phyloP scores from a whole-genome alignment of 768 basidiomycete genomes.

The Amanita muscaria region DNA sequence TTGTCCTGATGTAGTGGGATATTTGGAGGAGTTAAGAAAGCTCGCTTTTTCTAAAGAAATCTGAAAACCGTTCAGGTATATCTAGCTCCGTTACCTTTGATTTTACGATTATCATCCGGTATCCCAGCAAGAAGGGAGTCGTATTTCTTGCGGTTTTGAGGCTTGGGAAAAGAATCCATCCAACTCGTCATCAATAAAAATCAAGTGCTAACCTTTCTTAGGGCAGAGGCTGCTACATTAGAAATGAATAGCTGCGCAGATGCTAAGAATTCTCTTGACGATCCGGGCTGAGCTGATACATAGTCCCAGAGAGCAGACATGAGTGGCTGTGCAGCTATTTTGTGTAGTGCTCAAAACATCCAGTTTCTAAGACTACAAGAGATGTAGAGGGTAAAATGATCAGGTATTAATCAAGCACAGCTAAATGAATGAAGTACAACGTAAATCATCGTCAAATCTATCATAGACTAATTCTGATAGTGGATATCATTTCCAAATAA shows the following conservation, averaged over 20 bases:
- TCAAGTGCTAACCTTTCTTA: slow-evolving; percentile 46
- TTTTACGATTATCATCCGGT: slow-evolving; percentile 37
- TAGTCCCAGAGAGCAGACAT: slow-evolving; percentile 1
- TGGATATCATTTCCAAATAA: neutral
- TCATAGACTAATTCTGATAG: no score
- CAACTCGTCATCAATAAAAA: neutral
- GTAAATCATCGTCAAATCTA: no score
- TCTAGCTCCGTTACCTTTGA: slow-evolving; percentile 42
- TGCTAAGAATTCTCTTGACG: slow-evolving; percentile 44
- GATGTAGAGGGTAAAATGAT: no score
- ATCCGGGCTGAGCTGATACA: neutral
- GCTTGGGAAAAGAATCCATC: slow-evolving; percentile 22
- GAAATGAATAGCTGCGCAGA: slow-evolving; percentile 58
- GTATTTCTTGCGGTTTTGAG: slow-evolving; percentile 40
- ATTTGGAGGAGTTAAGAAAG: slow-evolving; percentile 56
- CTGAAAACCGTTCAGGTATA: neutral
- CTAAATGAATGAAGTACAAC: no score
- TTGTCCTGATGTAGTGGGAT: slow-evolving; percentile 41
- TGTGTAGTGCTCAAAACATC: no score
- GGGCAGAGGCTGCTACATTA: slow-evolving; percentile 34
- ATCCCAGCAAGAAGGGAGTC: slow-evolving; percentile 28
- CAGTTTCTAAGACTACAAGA: no score
- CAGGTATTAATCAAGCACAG: no score
- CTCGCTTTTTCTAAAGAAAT: slow-evolving; percentile 52
- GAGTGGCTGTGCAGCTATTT: neutral